Evolutionary conservation across 768 basidiomycete genomes (phyloP), one percentile per base, ranked within the genome.

Genomic region (Naganishia friedmannii): DNA sequence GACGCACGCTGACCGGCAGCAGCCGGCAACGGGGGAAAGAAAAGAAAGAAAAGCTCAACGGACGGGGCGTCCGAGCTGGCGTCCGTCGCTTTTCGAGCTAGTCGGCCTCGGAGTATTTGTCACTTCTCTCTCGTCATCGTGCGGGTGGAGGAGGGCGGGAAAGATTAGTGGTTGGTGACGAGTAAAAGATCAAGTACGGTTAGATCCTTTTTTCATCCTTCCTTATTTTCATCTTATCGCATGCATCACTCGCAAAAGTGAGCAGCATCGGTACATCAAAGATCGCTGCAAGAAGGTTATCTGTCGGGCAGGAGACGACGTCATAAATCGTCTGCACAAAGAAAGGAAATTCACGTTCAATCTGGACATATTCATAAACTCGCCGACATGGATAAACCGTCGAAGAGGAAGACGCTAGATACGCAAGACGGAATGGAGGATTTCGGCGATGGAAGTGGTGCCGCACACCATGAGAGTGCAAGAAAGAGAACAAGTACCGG

Each of bases 391-490:
- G 60, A 63, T 26, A 63, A 63, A 42, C 42, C 39, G 37, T 26
- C 60, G 9, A 63, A 63, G 39, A n/a, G 60, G 39, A 63, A 63
- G 39, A 63, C 60, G 28, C 5, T 34, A 28, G 65, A 66, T 13
- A 53, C 28, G 48, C 28, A 54, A 6, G 65, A 66, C 23, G 34
- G 46, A 6, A 28, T 34, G 65, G 53, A 66, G 7, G 53, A 54
- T 21, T 7, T 34, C 10, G 48, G 29, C 4, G 65, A 66, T 4
- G 65, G 53, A 21, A 28, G 32, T 32, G 65, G 51, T 6, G 34
- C 7, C 26, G 63, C 15, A 6, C 39, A 29, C 63, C n/a, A 48
- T 15, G 65, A 48, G 13, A 54, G 48, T 34, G 21, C 60, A 26
- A 46, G 60, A 34, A 63, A 63, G 46, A 42, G 65, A 3, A 28